phyloP scores from a whole-genome alignment of 1,284 basidiomycete species.

The Ustanciosporium gigantosporum region DNA sequence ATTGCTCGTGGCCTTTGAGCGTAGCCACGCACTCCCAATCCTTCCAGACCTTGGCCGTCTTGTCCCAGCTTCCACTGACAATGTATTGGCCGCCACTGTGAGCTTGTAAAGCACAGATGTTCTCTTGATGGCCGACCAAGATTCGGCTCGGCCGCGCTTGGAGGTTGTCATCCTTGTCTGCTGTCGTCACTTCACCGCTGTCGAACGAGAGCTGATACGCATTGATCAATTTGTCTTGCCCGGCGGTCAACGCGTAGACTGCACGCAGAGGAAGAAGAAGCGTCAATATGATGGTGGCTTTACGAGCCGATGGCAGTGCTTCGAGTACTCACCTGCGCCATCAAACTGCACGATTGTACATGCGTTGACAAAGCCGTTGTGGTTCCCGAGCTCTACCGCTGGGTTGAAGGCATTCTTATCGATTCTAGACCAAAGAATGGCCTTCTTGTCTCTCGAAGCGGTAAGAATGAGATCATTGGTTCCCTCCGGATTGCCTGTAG shows the following conservation, averaged over 20 bases:
- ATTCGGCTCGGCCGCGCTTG: constrained; percentile 23
- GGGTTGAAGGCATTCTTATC: constrained; percentile 35
- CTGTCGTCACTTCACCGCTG: constrained; percentile 10
- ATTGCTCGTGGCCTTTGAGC: constrained; percentile 82
- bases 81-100: constrained; percentile 62
- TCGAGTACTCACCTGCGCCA: not conserved
- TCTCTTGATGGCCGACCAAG: constrained; percentile 77
- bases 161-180: constrained; percentile 14
- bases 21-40: constrained; percentile 71
- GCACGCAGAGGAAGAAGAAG: not conserved
- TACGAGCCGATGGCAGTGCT: no score
- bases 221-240: constrained; percentile 56
- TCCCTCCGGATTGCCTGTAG: constrained; percentile 14
- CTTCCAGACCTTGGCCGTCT: constrained; percentile 93
- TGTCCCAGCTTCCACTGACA: constrained; percentile 97
- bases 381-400: constrained; percentile 28
- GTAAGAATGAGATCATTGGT: constrained; percentile 35
- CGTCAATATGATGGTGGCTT: no score
- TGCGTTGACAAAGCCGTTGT: constrained; percentile 57
- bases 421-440: constrained; percentile 33
- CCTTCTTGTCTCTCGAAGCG: constrained; percentile 42
- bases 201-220: constrained; percentile 39
- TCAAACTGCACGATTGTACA: constrained; percentile 2
- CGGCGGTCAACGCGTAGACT: constrained; percentile 44
- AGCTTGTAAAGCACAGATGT: constrained; percentile 80